Evolutionary conservation across 2,329 filamentous ascomycete genomes (phyloP).

Genomic region (Lecanoromycetidae sp.): DNA sequence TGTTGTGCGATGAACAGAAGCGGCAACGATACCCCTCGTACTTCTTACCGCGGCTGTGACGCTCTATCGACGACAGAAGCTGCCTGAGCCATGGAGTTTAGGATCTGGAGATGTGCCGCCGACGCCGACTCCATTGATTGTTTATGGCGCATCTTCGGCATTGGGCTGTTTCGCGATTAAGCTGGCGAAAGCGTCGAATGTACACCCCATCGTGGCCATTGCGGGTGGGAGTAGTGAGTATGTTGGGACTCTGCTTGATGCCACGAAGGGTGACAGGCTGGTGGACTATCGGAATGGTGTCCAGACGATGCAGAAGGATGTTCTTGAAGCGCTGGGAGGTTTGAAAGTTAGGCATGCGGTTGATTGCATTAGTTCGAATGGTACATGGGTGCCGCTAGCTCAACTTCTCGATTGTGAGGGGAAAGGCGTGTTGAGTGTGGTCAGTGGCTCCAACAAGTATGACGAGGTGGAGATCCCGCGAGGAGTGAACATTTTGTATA

Average conservation of each 20-base stretch:
- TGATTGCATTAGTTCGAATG: conserved; percentile 46
- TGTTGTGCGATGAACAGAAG: conserved; percentile 28
- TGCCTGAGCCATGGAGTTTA: conserved; percentile 28
- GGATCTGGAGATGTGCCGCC: conserved; percentile 35
- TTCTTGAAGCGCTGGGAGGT: conserved; percentile 33
- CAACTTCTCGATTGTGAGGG: conserved; percentile 31
- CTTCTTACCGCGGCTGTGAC: conserved; percentile 42
- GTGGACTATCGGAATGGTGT: conserved; percentile 50
- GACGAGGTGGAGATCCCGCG: conserved; percentile 10
- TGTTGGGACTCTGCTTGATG: conserved; percentile 41
- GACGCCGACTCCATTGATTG: conserved; percentile 29
- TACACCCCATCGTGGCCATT: conserved; percentile 50
- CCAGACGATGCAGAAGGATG: conserved; percentile 35
- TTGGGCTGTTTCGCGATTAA: conserved; percentile 49
- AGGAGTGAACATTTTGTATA: not conserved
- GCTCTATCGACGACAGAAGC: conserved; percentile 34
- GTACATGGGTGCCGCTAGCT: conserved; percentile 34
- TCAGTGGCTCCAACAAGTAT: conserved; percentile 17
- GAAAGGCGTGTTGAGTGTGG: conserved; percentile 27
- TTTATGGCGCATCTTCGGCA: conserved; percentile 40
- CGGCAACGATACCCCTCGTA: conserved; percentile 44
- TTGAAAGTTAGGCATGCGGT: conserved; percentile 39
- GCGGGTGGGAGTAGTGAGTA: conserved; percentile 41
- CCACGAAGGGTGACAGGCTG: conserved; percentile 41
- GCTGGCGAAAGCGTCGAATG: conserved; percentile 41